Base-by-base conservation (phyloP, 805 yeast species). In the Zygoascus flipseniorum region DNA sequence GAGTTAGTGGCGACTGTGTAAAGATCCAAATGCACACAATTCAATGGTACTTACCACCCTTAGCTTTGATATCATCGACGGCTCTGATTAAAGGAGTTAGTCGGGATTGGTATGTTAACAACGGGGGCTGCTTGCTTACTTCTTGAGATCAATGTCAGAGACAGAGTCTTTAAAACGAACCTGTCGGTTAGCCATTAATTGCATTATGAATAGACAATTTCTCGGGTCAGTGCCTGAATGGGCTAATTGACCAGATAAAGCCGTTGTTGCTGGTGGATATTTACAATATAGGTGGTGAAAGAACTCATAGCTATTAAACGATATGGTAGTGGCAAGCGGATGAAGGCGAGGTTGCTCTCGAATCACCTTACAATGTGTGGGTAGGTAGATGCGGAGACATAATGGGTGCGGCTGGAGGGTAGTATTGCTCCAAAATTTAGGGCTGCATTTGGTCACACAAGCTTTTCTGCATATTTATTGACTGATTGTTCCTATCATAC, bases 101-200 rank as follows among this genome's bases (percentile, higher is more conserved):
- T 35, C 16, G 10, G 23, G 32, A 18, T 19, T 31, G 19, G 44
- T 8, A n/a, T 4, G 20, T 20, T 4, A 11, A 16, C 8, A n/a
- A n/a, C 6, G 16, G 45, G 45, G 20, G 45, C 31, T 13, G 39
- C 26, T 6, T 6, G 51, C 58, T n/a, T 48, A 57, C 60, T 58
- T 53, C 26, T 52, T 50, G 53, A 58, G 53, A 19, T 60, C 61
- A 44, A 16, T 51, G 14, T 60, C 61, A 28, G 56, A 32, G 39
- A 55, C 48, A 31, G 53, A 26, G 31, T 58, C 61, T 52, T 60
- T 60, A 51, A 60, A 58, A 45, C 60, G 54, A 35, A 60, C 60
- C 62, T 59, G 26, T n/a, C 32, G 16, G 44, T 42, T 42, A 42
- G 44, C 26, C 11, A n/a, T 6, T 4, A 23, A 37, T 14, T 43